Conservation (phyloP, 768 basidiomycete species). For the Peribolospora baueri region DNA sequence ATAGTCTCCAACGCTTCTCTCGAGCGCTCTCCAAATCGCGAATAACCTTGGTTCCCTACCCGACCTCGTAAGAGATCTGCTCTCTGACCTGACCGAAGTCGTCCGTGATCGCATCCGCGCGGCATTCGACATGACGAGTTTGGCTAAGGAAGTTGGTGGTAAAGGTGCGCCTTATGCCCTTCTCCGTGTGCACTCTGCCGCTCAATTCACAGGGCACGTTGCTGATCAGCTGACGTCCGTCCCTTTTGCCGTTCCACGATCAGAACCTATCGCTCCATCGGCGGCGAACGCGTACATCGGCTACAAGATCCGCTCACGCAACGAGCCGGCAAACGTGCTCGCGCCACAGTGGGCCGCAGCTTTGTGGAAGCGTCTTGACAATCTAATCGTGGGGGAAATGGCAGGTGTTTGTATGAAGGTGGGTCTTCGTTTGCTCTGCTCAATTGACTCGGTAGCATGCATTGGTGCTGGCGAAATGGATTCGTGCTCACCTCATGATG, state of each 20-base stretch:
- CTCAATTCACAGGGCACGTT: neutral
- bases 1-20: constrained; percentile 71
- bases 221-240: neutral
- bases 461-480: neutral
- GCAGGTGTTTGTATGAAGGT: constrained; percentile 76
- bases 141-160: constrained; percentile 58
- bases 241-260: neutral
- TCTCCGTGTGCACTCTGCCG: neutral
- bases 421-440: neutral
- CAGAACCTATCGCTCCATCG: constrained; percentile 14
- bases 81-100: constrained; percentile 54
- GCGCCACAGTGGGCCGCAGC: constrained; percentile 64
- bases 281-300: constrained; percentile 20
- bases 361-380: constrained; percentile 57
- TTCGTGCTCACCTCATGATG: neutral
- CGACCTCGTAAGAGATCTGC: constrained; percentile 49
- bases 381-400: constrained; percentile 56
- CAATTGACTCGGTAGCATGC: neutral
- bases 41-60: constrained; percentile 74
- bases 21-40: constrained; percentile 84
- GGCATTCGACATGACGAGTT: constrained; percentile 64
- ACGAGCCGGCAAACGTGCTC: constrained; percentile 69
- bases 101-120: constrained; percentile 55
- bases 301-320: constrained; percentile 66
- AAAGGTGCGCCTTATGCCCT: constrained; percentile 42